A percentile compares a stretch with the other conserved stretches of the same genome.
These are phyloP conservation scores for Shiraia bambusicola DNA, from an alignment of 2,329 filamentous ascomycete species.

Conservation along the genomic window DNA sequence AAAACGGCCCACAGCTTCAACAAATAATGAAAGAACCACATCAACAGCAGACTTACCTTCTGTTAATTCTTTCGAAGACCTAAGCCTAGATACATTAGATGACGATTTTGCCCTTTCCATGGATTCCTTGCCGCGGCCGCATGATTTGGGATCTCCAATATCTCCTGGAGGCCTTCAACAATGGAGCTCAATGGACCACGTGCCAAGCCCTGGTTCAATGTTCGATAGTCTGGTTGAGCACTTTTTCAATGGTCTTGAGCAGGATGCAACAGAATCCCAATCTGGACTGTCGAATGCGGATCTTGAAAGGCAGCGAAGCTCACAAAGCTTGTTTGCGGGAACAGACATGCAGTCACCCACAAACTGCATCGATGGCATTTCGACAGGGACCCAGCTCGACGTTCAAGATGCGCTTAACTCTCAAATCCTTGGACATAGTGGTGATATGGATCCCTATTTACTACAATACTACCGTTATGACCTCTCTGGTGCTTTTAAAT, in stretches of 20 bases:
- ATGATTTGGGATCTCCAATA: neutral
- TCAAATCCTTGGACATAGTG: constrained; percentile 11
- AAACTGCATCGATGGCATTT: neutral
- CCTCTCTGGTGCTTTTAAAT: constrained; percentile 5
- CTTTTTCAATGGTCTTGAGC: constrained; percentile 3
- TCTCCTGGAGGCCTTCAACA: neutral
- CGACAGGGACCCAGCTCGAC: constrained; percentile 1
- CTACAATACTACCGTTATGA: constrained; percentile 11
- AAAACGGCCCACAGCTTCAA: constrained; percentile 1
- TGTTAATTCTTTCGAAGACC: neutral
- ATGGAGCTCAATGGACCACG: neutral
- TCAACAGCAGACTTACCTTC: neutral
- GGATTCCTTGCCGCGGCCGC: neutral
- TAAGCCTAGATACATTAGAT: neutral
- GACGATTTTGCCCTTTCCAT: neutral
- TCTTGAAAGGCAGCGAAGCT: neutral
- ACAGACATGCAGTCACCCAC: neutral
- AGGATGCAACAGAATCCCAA: neutral
- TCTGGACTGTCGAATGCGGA: neutral
- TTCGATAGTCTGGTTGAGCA: constrained; percentile 3
- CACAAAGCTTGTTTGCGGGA: neutral
- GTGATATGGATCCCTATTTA: constrained; percentile 13
- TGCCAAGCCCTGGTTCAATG: neutral
- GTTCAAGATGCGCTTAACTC: constrained; percentile 2
- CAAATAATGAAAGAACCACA: neutral